Evolutionary conservation across 148 eudicot species (phyloP).

Genomic region (Rhododendron molle): DNA sequence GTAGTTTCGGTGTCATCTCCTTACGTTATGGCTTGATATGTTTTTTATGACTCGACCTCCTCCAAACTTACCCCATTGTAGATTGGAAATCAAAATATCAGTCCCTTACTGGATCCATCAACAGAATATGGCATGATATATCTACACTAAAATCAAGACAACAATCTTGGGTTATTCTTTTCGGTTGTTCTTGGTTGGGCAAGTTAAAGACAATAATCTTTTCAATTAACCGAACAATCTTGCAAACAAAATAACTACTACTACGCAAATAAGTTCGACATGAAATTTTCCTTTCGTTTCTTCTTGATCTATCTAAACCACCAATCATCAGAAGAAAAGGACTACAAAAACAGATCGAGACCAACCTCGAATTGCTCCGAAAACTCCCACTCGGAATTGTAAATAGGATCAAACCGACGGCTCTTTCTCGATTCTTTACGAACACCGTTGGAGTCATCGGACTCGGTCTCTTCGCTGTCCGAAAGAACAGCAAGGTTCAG

Average conservation of each 20-base stretch:
- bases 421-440: background rate
- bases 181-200: background rate
- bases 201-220: background rate
- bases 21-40: background rate
- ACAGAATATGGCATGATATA: background rate
- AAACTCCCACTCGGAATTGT: background rate
- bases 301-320: background rate
- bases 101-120: background rate
- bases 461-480: background rate
- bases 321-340: background rate
- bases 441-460: background rate
- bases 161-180: background rate
- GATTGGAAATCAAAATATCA: background rate
- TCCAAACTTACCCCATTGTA: background rate
- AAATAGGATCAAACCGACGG: background rate
- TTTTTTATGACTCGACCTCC: background rate
- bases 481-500: background rate
- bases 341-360: background rate
- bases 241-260: background rate
- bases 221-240: background rate
- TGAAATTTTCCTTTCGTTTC: background rate
- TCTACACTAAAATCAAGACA: background rate
- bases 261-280: background rate
- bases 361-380: background rate
- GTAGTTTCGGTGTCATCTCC: background rate